Evolutionary conservation across 2,329 filamentous ascomycete genomes (phyloP).

Genomic region (Fusarium verrucosum): DNA sequence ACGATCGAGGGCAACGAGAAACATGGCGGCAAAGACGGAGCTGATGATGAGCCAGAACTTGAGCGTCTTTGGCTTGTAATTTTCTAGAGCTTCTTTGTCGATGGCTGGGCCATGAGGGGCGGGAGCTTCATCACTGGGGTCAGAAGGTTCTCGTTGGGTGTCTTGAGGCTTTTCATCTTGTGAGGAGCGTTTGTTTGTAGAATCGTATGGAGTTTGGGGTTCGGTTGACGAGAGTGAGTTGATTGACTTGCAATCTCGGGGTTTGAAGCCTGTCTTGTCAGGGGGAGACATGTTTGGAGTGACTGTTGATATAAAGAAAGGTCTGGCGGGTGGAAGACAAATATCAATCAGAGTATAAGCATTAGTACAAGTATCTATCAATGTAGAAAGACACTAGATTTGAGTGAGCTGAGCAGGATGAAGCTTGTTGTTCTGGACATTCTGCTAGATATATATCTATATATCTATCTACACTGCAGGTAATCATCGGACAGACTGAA

Average conservation of each 20-base stretch:
- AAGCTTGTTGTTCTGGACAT: conserved; percentile 6
- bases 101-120: conserved; percentile 24
- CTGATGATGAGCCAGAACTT: conserved; percentile 65
- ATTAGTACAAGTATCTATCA: background rate
- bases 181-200: background rate
- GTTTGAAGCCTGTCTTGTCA: conserved; percentile 1
- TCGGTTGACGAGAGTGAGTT: conserved; percentile 37
- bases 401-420: background rate
- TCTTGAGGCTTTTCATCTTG: background rate
- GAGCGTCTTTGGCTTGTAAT: conserved; percentile 62
- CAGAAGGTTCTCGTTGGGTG: conserved; percentile 6
- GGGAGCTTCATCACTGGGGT: conserved; percentile 32
- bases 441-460: conserved; percentile 30
- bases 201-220: background rate
- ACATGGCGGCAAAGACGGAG: conserved; percentile 64
- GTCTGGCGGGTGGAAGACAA: background rate
- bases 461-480: conserved; percentile 31
- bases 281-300: conserved; percentile 21
- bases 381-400: background rate
- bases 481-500: conserved; percentile 20
- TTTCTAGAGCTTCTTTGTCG: conserved; percentile 49
- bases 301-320: no score
- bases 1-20: conserved; percentile 65
- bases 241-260: conserved; percentile 22
- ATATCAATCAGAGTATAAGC: background rate